These are phyloP conservation scores for Auriscalpium orientale DNA, from an alignment of 768 basidiomycete species.

Conservation along the genomic window DNA sequence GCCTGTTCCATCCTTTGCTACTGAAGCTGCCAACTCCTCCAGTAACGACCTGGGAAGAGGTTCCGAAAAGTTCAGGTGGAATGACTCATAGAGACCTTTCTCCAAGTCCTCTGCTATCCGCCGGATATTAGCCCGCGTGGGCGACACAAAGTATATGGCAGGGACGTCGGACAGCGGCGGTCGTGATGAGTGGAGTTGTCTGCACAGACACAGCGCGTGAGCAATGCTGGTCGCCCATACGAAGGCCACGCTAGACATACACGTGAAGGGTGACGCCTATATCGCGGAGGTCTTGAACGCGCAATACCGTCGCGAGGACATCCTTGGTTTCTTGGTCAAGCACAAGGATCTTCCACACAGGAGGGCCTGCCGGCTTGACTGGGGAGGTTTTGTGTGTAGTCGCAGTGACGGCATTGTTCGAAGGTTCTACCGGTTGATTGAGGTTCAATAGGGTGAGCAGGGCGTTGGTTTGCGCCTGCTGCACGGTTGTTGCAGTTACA, in stretches of 20 bases:
- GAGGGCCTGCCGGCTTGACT: slow-evolving; percentile 56
- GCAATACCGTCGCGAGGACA: slow-evolving; percentile 87
- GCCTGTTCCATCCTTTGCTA: slow-evolving; percentile 76
- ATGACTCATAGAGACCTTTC: slow-evolving; percentile 85
- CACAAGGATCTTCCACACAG: slow-evolving; percentile 95
- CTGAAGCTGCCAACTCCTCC: slow-evolving; percentile 87
- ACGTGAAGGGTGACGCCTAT: slow-evolving; percentile 97
- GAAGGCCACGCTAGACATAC: slow-evolving; percentile 52
- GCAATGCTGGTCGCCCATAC: not conserved
- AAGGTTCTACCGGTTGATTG: slow-evolving; percentile 50
- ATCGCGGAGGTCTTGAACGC: slow-evolving; percentile 94
- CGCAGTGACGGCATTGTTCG: slow-evolving; percentile 21
- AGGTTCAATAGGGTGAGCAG: slow-evolving; percentile 83
- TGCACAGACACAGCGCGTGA: slow-evolving; percentile 24
- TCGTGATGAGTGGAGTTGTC: slow-evolving; percentile 84
- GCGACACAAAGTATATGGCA: slow-evolving; percentile 93
- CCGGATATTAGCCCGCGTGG: slow-evolving; percentile 76
- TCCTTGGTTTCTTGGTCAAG: slow-evolving; percentile 95
- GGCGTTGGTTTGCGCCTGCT: slow-evolving; percentile 82
- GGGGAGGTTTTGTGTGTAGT: slow-evolving; percentile 31
- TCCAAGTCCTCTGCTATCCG: slow-evolving; percentile 92
- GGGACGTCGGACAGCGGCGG: slow-evolving; percentile 93
- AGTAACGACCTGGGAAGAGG: slow-evolving; percentile 81
- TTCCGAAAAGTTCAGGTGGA: slow-evolving; percentile 92
- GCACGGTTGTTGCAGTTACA: slow-evolving; percentile 51